A percentile compares a stretch with the other conserved stretches of the same genome.
Conservation (phyloP, 805 yeast genomes). For the Candida palmyrensis region DNA sequence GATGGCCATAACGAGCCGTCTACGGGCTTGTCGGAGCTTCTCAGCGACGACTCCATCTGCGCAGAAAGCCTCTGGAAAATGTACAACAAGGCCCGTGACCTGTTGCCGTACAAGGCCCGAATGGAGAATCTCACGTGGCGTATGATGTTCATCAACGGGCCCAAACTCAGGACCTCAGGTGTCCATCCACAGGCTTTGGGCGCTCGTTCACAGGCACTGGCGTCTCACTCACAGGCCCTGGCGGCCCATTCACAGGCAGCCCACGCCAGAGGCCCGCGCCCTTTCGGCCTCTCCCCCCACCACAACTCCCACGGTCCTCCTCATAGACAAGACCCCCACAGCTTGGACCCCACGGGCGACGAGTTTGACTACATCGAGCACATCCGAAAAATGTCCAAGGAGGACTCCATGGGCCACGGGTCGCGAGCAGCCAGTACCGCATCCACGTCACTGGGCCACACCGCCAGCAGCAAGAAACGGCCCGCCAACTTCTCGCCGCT, state of each 20-base stretch:
- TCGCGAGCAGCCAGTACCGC: too few species aligned
- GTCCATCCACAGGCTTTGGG: not conserved
- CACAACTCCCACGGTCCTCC: not conserved
- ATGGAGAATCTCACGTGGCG: slow-evolving; percentile 89
- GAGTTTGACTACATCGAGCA: slow-evolving; percentile 65
- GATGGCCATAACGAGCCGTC: not conserved
- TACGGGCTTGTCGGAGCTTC: slow-evolving; percentile 2
- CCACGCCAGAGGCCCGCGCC: not conserved
- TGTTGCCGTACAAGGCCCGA: slow-evolving; percentile 67
- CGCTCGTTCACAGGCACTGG: too few species aligned
- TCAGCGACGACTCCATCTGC: slow-evolving; percentile 7
- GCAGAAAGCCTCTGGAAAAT: slow-evolving; percentile 60
- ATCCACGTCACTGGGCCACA: not conserved
- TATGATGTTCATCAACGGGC: slow-evolving; percentile 55
- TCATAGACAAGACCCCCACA: slow-evolving; percentile 3
- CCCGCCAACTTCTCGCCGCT: slow-evolving; percentile 13
- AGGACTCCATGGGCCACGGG: slow-evolving; percentile 15
- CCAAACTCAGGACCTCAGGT: too few species aligned
- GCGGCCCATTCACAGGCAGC: not conserved
- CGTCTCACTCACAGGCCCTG: too few species aligned
- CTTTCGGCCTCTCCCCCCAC: too few species aligned
- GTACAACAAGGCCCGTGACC: slow-evolving; percentile 71
- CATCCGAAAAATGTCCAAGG: slow-evolving; percentile 50
- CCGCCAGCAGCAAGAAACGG: slow-evolving; percentile 11
- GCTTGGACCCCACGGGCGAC: slow-evolving; percentile 42